Base-by-base conservation (phyloP, 2,329 filamentous ascomycete genomes). In the Dryadomyces quercus-mongolicae region DNA sequence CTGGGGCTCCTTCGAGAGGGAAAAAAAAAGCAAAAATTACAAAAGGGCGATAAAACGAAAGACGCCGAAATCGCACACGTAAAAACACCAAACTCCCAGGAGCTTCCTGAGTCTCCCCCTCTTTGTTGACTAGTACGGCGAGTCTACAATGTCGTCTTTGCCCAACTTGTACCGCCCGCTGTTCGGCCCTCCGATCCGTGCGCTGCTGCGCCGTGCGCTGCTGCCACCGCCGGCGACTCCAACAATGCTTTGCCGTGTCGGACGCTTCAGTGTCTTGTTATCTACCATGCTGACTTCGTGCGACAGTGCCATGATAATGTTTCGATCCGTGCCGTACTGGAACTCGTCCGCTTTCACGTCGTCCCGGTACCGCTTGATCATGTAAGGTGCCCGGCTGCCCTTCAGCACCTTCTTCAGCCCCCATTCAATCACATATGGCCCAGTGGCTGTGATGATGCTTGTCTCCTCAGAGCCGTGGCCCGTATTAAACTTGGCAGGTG, bases 261-360 rank as follows among this genome's bases (percentile, higher is more conserved):
- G 90, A 64, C 84, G 84, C 75, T 88, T 88, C 65, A 98, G 79
- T 55, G 82, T 85, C 62, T 85, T 80, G 69, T 92, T 91, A 48
- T 85, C 86, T 13, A 98, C 88, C 91, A 97, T 97, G 69, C 96
- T 94, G 61, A 98, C 93, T 68, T 97, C 91, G 66, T 98, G 95
- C 2, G 93, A 91, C 59, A 98, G 74, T 1, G 93, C 93, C 40
- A 98, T 92, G 64, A 98, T 95, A 63, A 98, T 89, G 64, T 96
- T 96, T 80, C 95, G 95, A 69, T 98, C 93, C 5, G 85, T 91
- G 49, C 92, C 92, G 64, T 90, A 98, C 64, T 93, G 90, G 82
- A 98, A 98, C 68, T 98, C 95, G 68, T 98, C 93, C 4, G 93
- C 93, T 76, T 94, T 96, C 65, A 98, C 90, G 59, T 95, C 86